Evolutionary conservation across 2,329 filamentous ascomycete species (phyloP), one percentile per base, ranked within the genome.

Genomic region (Seiridium cupressi): DNA sequence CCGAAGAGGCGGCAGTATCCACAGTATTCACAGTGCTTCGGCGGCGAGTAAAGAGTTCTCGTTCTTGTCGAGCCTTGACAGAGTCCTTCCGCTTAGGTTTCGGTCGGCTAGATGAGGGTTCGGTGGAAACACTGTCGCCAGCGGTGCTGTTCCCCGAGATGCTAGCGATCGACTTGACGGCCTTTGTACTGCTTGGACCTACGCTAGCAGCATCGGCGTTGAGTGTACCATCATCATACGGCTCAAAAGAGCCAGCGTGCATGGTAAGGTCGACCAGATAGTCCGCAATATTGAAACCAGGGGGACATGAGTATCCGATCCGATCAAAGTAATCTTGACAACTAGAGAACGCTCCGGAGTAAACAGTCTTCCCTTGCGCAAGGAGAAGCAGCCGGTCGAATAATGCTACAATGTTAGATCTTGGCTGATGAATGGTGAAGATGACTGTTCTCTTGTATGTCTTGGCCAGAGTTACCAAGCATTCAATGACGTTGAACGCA

Each of bases 231-330:
- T 89, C 61, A 26, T 62, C 61, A 32, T 60, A 62, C 2, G 61
- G 61, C 55, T 62, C 84, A 59, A 86, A 83, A 3, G 85, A 81
- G 61, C 91, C 86, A 32, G 93, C 93, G 73, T 99, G 95, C 94
- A 99, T 98, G 0, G 95, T 98, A 46, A 99, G 82, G 73, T 99
- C 95, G 36, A 99, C 93, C 4, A 99, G 85, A 71, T 97, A 99
- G 73, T 99, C 95, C 3, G 95, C 95, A 74, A 99, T 98, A 70
- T 99, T 99, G 84, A 98, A 99, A 2, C 96, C 96, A 32, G 93
- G 90, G 9, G 95, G 95, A 70, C 96, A 99, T 54, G 90, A 82
- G 73, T 97, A 99, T 48, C 95, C 96, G 62, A 97, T 89, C 51
- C 87, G 84, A 70, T 97, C 92, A 68, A 99, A 99, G 72, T 97